A percentile compares a stretch with the other conserved stretches of the same genome.
Conservation (phyloP, 129 eudicot genomes). For the Ambrosia trifida region DNA sequence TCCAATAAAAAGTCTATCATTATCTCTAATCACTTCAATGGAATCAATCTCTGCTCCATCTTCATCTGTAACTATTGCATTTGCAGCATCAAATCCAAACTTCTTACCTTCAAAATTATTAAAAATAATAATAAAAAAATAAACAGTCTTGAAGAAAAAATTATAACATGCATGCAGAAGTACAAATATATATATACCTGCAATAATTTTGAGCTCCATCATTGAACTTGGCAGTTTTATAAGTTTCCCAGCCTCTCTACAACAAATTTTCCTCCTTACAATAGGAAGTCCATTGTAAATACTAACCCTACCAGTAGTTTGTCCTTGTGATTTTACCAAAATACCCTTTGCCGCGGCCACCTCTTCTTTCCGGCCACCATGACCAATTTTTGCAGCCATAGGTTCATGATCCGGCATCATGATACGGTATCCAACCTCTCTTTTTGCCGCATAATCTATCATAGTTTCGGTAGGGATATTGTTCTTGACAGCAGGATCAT, state of each 20-base stretch:
- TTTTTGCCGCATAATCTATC: conserved; percentile 51
- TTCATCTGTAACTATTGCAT: conserved; percentile 67
- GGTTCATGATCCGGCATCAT: conserved; percentile 45
- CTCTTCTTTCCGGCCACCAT: conserved; percentile 16
- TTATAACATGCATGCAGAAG: conserved; percentile 11
- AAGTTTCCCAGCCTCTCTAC: conserved; percentile 73
- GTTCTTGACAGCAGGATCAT: conserved; percentile 30
- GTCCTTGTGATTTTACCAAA: conserved; percentile 32
- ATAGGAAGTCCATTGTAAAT: conserved; percentile 81
- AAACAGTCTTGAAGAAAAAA: not conserved
- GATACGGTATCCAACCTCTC: conserved; percentile 71
- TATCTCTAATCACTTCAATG: conserved; percentile 86
- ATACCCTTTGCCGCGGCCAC: conserved; percentile 18
- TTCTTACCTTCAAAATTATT: conserved; percentile 51
- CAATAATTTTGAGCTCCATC: conserved; percentile 66
- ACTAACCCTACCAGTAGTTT: conserved; percentile 52
- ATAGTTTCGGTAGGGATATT: conserved; percentile 46
- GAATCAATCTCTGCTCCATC: conserved; percentile 88
- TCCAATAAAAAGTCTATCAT: conserved; percentile 73
- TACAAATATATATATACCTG: conserved; percentile 54
- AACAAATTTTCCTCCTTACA: conserved; percentile 44
- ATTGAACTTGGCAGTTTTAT: conserved; percentile 67
- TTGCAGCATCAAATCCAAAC: conserved; percentile 69
- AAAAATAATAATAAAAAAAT: not conserved
- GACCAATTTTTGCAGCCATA: conserved; percentile 5